Evolutionary conservation across 768 basidiomycete species (phyloP), one percentile per base, ranked within the genome.

Genomic region (Agaricus sinodeliciosus): DNA sequence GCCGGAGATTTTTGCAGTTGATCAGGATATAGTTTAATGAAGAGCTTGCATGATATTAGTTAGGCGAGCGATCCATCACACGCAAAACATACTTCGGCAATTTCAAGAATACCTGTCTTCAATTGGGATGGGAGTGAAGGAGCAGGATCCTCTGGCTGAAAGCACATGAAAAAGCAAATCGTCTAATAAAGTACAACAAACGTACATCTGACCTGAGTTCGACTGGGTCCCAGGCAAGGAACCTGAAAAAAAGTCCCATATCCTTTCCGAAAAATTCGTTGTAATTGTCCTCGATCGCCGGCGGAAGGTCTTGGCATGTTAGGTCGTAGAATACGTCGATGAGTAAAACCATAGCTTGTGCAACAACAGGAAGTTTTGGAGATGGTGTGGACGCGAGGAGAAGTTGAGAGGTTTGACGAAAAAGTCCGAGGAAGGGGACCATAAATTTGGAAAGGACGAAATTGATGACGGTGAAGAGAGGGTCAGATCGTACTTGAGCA

Each of bases 261-360:
- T 70, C 70, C 1, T 82, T 73, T 3, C 76, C 84, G 67, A 97
- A 96, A 66, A 95, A 96, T 55, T 87, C 80, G 16, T 77, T 72
- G 54, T 94, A 82, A 25, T 82, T 73, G 62, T 98, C 96, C 65
- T 99, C 96, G 60, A 99, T 85, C 58, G 84, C 87, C 12, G 93
- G 92, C 3, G 94, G 96, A 15, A 98, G 75, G 69, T 99, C 96
- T 58, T 98, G 95, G 59, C 89, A 90, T 2, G 88, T 93, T 58
- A 99, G 81, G 67, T 98, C 96, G 62, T 94, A 87, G 72, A 87
- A 98, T 22, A 98, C 81, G 34, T 94, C 89, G 15, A 88, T 74
- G 13, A 96, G 75, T 6, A 93, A 74, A 16, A 85, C 79, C 77
- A 90, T 84, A 0, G 80, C 78, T 57, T 90, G 87, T 1, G 89